Conservation (phyloP, 83 land plant genomes). For the Isoetes engelmannii region DNA sequence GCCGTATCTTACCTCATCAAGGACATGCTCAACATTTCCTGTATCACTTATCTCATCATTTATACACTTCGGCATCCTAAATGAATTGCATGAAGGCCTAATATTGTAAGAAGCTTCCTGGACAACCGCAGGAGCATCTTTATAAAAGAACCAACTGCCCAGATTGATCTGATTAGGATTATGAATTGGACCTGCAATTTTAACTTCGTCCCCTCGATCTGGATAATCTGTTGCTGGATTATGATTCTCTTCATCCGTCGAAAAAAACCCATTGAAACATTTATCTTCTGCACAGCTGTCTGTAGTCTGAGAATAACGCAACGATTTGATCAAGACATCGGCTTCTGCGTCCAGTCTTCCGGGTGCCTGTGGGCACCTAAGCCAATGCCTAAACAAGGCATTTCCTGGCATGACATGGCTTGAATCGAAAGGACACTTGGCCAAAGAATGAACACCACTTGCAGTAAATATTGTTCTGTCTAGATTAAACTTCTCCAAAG, state of each 20-base stretch:
- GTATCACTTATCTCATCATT: too few relatives aligned
- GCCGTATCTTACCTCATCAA: too few relatives aligned
- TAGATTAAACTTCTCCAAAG: neutral
- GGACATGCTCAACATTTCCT: too few relatives aligned
- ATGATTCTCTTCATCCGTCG: conserved; percentile 5
- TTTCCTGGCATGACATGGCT: conserved; percentile 11
- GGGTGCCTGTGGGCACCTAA: conserved; percentile 10
- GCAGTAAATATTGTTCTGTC: neutral
- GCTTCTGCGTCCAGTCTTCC: neutral
- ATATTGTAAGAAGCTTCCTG: neutral
- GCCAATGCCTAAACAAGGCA: conserved; percentile 14
- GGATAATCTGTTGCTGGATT: neutral
- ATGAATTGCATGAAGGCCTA: too few relatives aligned
- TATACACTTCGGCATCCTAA: too few relatives aligned
- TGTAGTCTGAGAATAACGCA: conserved; percentile 8
- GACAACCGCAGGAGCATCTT: conserved; percentile 22
- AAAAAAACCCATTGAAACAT: neutral
- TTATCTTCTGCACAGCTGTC: neutral
- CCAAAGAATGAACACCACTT: neutral
- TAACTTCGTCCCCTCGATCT: neutral
- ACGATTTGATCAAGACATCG: neutral
- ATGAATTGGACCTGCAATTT: neutral
- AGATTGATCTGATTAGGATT: conserved; percentile 10
- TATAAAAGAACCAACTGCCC: conserved; percentile 17
- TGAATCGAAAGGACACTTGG: conserved; percentile 13